A percentile compares a stretch with the other conserved stretches of the same genome.
Conservation (phyloP, 495 filamentous ascomycete species). For the Penicillium chermesinum region DNA sequence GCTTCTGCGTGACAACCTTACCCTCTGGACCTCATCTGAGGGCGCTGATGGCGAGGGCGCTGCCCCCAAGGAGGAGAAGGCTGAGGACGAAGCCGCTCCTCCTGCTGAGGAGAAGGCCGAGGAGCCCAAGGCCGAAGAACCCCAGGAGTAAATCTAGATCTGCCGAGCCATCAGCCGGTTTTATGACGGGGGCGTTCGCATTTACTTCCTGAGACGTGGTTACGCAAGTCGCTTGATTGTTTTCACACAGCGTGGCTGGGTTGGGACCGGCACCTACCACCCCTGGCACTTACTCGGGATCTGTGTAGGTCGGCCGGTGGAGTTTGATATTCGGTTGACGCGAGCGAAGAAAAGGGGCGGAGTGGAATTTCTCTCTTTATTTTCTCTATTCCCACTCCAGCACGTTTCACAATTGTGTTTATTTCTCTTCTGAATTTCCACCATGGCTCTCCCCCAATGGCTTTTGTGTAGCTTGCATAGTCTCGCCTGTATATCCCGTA, state of each 20-base stretch:
- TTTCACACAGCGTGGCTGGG: conserved; percentile 38
- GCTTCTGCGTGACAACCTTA: conserved; percentile 97
- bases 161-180: conserved; percentile 14
- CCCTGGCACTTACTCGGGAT: conserved; percentile 37
- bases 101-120: conserved; percentile 40
- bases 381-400: conserved; percentile 47
- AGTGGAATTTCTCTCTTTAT: conserved; percentile 49
- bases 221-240: conserved; percentile 38
- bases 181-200: conserved; percentile 33
- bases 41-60: conserved; percentile 71
- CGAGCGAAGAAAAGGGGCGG: conserved; percentile 44
- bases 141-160: conserved; percentile 22
- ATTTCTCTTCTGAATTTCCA: conserved; percentile 22
- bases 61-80: conserved; percentile 59
- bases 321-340: conserved; percentile 49
- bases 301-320: conserved; percentile 42
- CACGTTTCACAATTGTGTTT: conserved; percentile 46
- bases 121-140: conserved; percentile 39
- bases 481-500: too few species aligned
- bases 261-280: conserved; percentile 38
- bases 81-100: conserved; percentile 44
- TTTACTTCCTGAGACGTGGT: conserved; percentile 38
- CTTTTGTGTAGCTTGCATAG: neutral
- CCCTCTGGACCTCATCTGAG: conserved; percentile 98
- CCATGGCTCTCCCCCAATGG: conserved; percentile 1